Evolutionary conservation across 805 yeast species (phyloP), one percentile per base, ranked within the genome.

Genomic region (Teunomyces tritomae): DNA sequence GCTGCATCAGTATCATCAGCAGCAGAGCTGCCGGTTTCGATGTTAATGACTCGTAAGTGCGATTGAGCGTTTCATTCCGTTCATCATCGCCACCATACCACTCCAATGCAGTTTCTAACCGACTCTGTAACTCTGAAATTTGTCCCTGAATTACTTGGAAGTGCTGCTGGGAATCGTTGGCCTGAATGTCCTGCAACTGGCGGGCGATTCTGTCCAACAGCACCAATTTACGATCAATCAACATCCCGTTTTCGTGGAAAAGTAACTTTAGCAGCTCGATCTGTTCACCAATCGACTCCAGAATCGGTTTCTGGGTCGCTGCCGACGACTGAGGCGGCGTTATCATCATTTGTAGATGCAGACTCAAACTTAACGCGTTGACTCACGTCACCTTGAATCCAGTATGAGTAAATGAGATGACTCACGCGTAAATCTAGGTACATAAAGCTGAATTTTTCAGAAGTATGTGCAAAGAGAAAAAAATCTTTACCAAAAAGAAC

Each of bases 41-140:
- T 29, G 57, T 54, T 24, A 56, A 44, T 16, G 56, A 47, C n/a
- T 54, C 54, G 46, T 49, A 56, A 1, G 59, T 52, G 7, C 49
- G 49, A 29, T 52, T 49, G 32, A 49, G 35, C 4, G 49, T 49
- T 17, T 44, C 51, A 26, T 45, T 47, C 33, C 57, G 37, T 17
- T 51, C 55, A 10, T 46, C 49, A 11, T 37, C 37, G 32, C 17
- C 34, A 28, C 20, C 39, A 5, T 26, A 17, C 28, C 16, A 34
- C n/a, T 17, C 32, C 34, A 39, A 29, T 24, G 37, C 16, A 6
- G 44, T 17, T 43, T 46, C 45, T 8, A 46, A 16, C 14, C 39
- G 49, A 13, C 13, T 41, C 44, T 30, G 35, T 2, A 32, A 39
- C 8, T 48, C 46, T n/a, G 52, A 39, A 43, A 53, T 33, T 29